These are phyloP conservation scores for Crepidotus variabilis DNA, from an alignment of 768 basidiomycete species.

Conservation along the genomic window DNA sequence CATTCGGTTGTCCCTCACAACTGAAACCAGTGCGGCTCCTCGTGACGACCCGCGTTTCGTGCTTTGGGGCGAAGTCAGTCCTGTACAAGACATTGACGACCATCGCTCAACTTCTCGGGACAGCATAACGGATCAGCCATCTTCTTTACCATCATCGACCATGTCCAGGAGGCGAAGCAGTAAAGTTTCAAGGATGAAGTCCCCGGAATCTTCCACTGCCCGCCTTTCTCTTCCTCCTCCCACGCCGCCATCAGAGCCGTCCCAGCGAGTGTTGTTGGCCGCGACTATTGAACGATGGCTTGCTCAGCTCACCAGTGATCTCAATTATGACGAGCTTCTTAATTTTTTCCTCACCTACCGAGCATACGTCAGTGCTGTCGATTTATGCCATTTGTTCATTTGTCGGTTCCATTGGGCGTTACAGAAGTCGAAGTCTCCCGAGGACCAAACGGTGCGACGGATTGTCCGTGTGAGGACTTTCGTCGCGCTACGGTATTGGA, in stretches of 20 bases:
- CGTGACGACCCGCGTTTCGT: slow-evolving; percentile 89
- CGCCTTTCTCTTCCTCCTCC: slow-evolving; percentile 18
- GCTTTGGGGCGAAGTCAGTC: slow-evolving; percentile 72
- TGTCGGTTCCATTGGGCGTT: slow-evolving; percentile 90
- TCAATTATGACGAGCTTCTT: slow-evolving; percentile 83
- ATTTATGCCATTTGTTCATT: slow-evolving; percentile 79
- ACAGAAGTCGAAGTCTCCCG: slow-evolving; percentile 38
- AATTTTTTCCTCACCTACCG: slow-evolving; percentile 93
- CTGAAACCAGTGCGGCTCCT: slow-evolving; percentile 67
- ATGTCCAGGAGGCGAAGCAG: slow-evolving; percentile 31
- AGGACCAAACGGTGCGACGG: slow-evolving; percentile 68
- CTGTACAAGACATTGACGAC: slow-evolving; percentile 29
- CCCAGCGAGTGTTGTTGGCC: slow-evolving; percentile 64
- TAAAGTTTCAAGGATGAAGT: slow-evolving; percentile 28
- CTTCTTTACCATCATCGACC: slow-evolving; percentile 27
- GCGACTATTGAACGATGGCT: slow-evolving; percentile 94
- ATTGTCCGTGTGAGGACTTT: slow-evolving; percentile 88
- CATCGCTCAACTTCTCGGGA: slow-evolving; percentile 27
- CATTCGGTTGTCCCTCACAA: slow-evolving; percentile 65
- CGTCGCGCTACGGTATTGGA: slow-evolving; percentile 87
- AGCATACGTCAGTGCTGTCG: slow-evolving; percentile 74
- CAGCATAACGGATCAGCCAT: slow-evolving; percentile 26
- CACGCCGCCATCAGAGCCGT: slow-evolving; percentile 7
- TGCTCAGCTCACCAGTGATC: slow-evolving; percentile 81
- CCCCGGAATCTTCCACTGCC: slow-evolving; percentile 23